phyloP scores from a whole-genome alignment of 441 rosid species.

The Corymbia citriodora region DNA sequence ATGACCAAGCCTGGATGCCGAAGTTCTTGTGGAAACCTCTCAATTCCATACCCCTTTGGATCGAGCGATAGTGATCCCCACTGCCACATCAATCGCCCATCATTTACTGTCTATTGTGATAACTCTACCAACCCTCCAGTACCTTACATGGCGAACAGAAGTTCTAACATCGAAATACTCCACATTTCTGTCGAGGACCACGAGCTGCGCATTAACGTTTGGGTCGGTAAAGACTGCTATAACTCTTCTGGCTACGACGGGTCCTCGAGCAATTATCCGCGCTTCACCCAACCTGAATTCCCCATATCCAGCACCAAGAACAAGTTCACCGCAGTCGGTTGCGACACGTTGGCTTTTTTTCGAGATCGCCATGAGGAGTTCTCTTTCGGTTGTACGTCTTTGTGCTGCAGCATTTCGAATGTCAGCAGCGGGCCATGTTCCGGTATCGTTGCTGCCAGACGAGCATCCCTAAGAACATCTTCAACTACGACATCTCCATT shows the following conservation, averaged over 20 bases:
- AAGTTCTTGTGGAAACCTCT: neutral
- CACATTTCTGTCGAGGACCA: neutral
- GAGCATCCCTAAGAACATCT: conserved; percentile 11
- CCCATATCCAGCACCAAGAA: conserved; percentile 18
- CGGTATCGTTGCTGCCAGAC: conserved; percentile 37
- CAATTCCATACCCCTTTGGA: neutral
- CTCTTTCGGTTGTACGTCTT: conserved; percentile 1
- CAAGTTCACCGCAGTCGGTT: conserved; percentile 30
- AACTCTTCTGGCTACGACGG: neutral
- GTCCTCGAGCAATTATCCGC: rapidly evolving
- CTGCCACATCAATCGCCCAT: neutral
- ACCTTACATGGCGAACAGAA: neutral
- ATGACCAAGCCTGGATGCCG: neutral
- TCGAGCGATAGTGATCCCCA: neutral
- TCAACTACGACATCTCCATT: neutral
- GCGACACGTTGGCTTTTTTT: conserved; percentile 22
- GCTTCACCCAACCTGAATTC: neutral
- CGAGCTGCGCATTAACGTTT: neutral
- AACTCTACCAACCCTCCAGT: neutral
- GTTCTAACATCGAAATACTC: neutral
- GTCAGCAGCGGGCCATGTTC: conserved; percentile 6
- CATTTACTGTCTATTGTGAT: neutral
- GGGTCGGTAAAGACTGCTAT: conserved; percentile 1
- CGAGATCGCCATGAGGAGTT: neutral
- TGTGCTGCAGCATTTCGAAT: neutral